Base-by-base conservation (phyloP, 2,329 filamentous ascomycete species). In the Diplodia intermedia region DNA sequence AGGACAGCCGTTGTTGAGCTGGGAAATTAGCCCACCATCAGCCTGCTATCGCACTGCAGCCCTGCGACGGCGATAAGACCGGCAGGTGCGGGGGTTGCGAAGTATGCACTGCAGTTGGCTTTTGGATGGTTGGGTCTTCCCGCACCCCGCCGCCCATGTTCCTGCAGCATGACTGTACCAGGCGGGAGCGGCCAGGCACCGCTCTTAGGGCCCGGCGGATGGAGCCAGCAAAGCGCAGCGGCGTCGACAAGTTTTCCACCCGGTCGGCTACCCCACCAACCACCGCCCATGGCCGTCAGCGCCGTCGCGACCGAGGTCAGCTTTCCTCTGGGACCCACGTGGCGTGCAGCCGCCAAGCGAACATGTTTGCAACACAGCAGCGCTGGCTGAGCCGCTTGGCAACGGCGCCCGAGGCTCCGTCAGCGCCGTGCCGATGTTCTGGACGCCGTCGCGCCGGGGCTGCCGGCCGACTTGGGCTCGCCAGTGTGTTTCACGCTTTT, bases 21-120 rank as follows among this genome's bases (percentile, higher is more conserved):
- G 60, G 60, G 60, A 63, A 52, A 63, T 63, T 63, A 63, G 60
- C 60, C 60, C 60, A 52, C 60, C 60, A 38, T 26, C 60, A 15
- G 31, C 31, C 31, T 33, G 31, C 31, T 33, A 47, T 63, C 40
- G 18, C 57, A 50, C 57, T 49, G 57, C 57, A 49, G 43, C 15
- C 26, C 23, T 47, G 57, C 57, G n/a, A 14, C 38, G 26, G 15
- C 18, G 56, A 60, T 60, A 43, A 43, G 23, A 26, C 8, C 38
- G 23, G 43, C 12, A 9, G 54, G 26, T 49, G 57, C 57, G 57
- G 57, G 57, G 57, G 57, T 62, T 38, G 50, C 26, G 26, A 56
- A 26, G 26, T 26, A 26, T 26, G 26, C 26, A 26, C 26, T 26
- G 26, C 52, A 40, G 54, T 2, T 43, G 38, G 38, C 14, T 47